Base-by-base conservation (phyloP, 1,139 yeast genomes). In the Pichia norvegensis region DNA sequence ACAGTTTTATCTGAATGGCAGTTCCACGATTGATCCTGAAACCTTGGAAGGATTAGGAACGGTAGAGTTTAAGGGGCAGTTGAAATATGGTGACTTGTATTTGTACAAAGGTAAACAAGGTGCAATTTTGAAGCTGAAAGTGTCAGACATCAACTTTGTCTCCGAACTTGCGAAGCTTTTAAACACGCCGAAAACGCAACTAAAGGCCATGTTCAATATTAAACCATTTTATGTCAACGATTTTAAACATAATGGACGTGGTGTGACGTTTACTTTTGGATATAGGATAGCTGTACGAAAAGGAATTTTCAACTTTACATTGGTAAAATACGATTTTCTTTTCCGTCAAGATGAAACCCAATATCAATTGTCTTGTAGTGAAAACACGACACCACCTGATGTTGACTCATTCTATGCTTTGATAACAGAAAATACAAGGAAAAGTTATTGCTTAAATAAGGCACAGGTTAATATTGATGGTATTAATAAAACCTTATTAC, bases 321-420 rank as follows among this genome's bases (percentile, higher is more conserved):
- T 23, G 2, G 23, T 35, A 13, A 35, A 20, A 9, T 35, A 35
- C n/a, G 37, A 35, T 19, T 35, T 35, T 35, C 8, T 35, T 5
- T 35, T 35, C 14, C 22, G 20, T 7, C 11, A 14, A 16, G 25
- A 35, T 4, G 37, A 35, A 20, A 35, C 37, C 4, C 16, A 17
- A 5, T 60, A 56, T 38, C 62, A 61, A 33, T 40, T 21, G 16
- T 49, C 56, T 2, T 46, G 35, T 20, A 46, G 41, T n/a, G 43
- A 41, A 1, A 37, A 41, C 9, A 21, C 39, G 11, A 21, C 52
- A 1, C 49, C 43, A 13, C 63, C 60, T 2, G 42, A 59, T 2
- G 62, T 62, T 39, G 40, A 61, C 1, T 43, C 54, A 2, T 66
- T 66, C 46, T 67, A 67, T 49, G 62, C 67, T 14, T 44, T 59